Evolutionary conservation across 2,329 filamentous ascomycete species (phyloP), one percentile per base, ranked within the genome.

Genomic region (Monilinia vaccinii-corymbosi): DNA sequence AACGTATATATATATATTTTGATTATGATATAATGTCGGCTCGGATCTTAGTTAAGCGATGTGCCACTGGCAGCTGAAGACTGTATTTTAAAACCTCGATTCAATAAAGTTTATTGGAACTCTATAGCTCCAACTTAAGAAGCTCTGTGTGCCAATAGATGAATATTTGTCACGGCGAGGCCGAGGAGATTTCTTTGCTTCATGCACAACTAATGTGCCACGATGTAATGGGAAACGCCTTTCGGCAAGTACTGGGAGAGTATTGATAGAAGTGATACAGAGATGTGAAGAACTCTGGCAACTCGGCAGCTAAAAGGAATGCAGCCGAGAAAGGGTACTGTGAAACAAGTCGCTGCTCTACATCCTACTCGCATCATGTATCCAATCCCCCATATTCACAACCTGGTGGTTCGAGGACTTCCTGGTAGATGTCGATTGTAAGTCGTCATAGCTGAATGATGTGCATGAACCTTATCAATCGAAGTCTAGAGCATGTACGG

Each of bases 1-100:
- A 51, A 44, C 32, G 18, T 10, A 50, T 50, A 58, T 58, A 58
- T 40, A 32, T 10, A 50, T 50, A 58, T 58, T 50, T 40, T 23
- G 23, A 58, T 42, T 32, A 49, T 49, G 11, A 58, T 31, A 38
- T 31, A 11, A 23, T 58, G 32, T 50, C 23, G 38, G 4, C 28
- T 44, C 28, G 44, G 38, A 50, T 50, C 6, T 31, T 31, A 58
- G 34, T 42, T 21, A 38, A 58, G 45, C 31, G 14, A 40, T 5
- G 25, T 23, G 16, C 18, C 34, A 50, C 36, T 50, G 25, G 45
- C 25, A 42, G 46, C 44, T 58, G 46, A 58, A 51, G 45, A n/a
- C n/a, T n/a, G n/a, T n/a, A n/a, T n/a, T n/a, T n/a, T n/a, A n/a
- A n/a, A n/a, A n/a, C n/a, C n/a, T n/a, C n/a, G n/a, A 28, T 28